A percentile compares a stretch with the other conserved stretches of the same genome.
phyloP scores from a whole-genome alignment of 768 basidiomycete genomes.

The Suillus decipiens region DNA sequence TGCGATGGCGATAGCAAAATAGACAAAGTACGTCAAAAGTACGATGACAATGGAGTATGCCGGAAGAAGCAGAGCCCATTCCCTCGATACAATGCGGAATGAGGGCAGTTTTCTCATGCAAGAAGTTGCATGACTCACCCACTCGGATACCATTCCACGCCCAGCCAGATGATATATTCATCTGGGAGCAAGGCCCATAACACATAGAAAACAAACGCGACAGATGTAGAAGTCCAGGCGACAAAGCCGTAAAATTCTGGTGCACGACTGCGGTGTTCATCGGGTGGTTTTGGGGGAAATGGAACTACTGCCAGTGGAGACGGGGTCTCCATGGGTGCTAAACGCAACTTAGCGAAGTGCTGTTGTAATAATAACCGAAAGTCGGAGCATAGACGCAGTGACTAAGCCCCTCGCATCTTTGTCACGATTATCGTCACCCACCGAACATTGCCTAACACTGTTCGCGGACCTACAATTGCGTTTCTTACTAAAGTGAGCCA shows the following conservation, averaged over 20 bases:
- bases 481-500: constrained; percentile 17
- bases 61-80: constrained; percentile 84
- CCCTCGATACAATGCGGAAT: constrained; percentile 44
- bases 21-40: constrained; percentile 75
- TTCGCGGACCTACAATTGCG: constrained; percentile 13
- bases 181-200: constrained; percentile 85
- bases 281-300: constrained; percentile 40
- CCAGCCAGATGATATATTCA: constrained; percentile 60
- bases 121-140: constrained; percentile 49
- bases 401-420: constrained; percentile 16
- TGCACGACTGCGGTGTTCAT: constrained; percentile 61
- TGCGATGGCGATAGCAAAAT: constrained; percentile 73
- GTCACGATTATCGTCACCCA: neutral
- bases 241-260: constrained; percentile 92
- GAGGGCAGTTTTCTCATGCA: constrained; percentile 3
- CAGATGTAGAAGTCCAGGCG: constrained; percentile 75
- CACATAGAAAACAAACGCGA: constrained; percentile 69
- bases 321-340: constrained; percentile 34
- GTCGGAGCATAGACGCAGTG: neutral
- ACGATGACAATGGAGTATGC: constrained; percentile 72
- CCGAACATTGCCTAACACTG: neutral
- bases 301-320: constrained; percentile 43
- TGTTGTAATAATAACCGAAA: neutral
- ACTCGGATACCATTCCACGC: constrained; percentile 86
- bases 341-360: neutral